A percentile compares a stretch with the other conserved stretches of the same genome.
phyloP scores from a whole-genome alignment of 768 basidiomycete genomes.

The Lactarius psammicola region DNA sequence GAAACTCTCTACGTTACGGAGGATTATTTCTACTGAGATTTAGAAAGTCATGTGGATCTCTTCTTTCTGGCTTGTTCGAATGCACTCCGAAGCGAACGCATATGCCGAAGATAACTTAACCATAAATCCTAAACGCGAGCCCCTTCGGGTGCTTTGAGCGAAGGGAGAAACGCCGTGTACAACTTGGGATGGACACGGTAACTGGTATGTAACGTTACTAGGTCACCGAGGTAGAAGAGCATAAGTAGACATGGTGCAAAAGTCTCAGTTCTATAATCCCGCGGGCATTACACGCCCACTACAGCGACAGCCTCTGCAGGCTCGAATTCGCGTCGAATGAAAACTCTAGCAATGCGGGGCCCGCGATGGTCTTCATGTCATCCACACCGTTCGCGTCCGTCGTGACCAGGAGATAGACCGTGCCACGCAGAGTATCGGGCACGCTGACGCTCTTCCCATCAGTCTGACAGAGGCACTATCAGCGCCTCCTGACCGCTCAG shows the following conservation, averaged over 20 bases:
- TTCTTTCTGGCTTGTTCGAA: neutral
- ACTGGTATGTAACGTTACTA: neutral
- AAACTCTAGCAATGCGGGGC: slow-evolving; percentile 27
- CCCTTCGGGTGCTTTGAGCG: neutral
- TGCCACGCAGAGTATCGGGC: slow-evolving; percentile 20
- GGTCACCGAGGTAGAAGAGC: neutral
- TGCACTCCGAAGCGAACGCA: neutral
- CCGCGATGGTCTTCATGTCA: slow-evolving; percentile 24
- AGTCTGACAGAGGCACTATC: slow-evolving; percentile 23
- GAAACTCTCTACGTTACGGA: too few relatives aligned
- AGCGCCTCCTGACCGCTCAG: slow-evolving; percentile 25
- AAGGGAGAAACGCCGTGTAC: neutral
- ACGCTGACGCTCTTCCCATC: slow-evolving; percentile 18
- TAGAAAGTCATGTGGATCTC: too few relatives aligned
- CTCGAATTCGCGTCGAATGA: slow-evolving; percentile 18
- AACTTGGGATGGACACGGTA: neutral
- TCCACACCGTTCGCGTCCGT: slow-evolving; percentile 19
- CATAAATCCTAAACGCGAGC: neutral
- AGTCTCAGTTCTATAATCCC: neutral
- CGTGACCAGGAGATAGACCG: slow-evolving; percentile 24
- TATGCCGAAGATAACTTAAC: neutral
- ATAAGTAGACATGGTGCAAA: neutral
- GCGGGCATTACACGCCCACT: neutral
- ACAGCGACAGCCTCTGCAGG: neutral
- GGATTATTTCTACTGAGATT: neutral